phyloP scores from a whole-genome alignment of 139 green algal species.

The Closterium sp. region DNA sequence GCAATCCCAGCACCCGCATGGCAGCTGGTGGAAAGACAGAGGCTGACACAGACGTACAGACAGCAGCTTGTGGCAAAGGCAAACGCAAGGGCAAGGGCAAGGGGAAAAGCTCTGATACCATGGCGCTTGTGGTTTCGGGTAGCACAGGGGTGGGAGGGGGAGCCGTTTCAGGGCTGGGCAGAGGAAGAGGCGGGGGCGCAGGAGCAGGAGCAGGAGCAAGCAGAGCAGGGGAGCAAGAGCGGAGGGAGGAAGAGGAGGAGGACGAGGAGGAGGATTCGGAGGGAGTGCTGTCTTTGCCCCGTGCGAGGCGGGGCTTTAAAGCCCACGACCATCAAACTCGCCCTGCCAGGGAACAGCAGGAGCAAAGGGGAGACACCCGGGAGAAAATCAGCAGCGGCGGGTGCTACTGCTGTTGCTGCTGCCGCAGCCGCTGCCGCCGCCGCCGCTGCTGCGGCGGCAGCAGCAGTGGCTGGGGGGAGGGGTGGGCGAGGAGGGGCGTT shows the following conservation, averaged over 20 bases:
- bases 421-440: too few relatives aligned
- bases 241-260: not conserved
- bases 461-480: not conserved
- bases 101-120: not conserved
- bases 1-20: not conserved
- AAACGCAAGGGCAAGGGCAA: not conserved
- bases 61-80: not conserved
- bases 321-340: conserved; percentile 19
- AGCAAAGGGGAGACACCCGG: not conserved
- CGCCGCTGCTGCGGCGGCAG: not conserved
- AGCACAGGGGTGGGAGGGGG: not conserved
- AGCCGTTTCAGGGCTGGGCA: not conserved
- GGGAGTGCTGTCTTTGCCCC: conserved; percentile 6
- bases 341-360: not conserved
- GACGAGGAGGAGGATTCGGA: not conserved
- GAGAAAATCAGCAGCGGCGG: not conserved
- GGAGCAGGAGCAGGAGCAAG: too few relatives aligned
- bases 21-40: not conserved
- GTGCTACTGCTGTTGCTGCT: not conserved
- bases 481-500: not conserved
- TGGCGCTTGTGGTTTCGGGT: not conserved
- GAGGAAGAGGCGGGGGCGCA: not conserved
- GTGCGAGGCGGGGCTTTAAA: conserved; percentile 37
- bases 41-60: not conserved
- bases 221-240: too few relatives aligned